Conservation (phyloP, 768 basidiomycete genomes). For the Russula sp. region DNA sequence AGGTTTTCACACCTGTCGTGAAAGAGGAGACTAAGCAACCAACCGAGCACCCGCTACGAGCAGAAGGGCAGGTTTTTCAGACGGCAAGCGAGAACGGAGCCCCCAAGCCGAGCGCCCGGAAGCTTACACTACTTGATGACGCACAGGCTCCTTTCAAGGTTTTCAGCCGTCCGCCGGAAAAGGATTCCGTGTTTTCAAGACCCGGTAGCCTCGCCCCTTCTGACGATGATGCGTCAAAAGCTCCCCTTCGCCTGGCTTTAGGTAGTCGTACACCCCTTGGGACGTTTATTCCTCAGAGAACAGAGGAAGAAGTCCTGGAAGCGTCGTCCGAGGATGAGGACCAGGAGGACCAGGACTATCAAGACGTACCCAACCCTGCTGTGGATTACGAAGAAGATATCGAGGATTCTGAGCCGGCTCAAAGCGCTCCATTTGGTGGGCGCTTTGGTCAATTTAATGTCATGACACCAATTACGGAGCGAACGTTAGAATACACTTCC, state of each 20-base stretch:
- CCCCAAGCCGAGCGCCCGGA: conserved; percentile 9
- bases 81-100: not conserved
- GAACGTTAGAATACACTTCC: conserved; percentile 79
- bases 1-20: conserved; percentile 53
- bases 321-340: conserved; percentile 26
- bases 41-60: not conserved
- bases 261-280: conserved; percentile 26
- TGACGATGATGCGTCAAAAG: conserved; percentile 24
- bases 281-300: conserved; percentile 19
- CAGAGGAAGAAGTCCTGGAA: not conserved
- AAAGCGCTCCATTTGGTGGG: conserved; percentile 53
- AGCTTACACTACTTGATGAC: conserved; percentile 38
- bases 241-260: conserved; percentile 17
- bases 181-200: conserved; percentile 28
- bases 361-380: conserved; percentile 3
- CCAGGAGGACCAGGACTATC: conserved; percentile 28
- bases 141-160: conserved; percentile 47
- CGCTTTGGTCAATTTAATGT: conserved; percentile 81
- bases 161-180: conserved; percentile 61
- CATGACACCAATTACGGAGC: conserved; percentile 97
- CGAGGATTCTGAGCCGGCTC: conserved; percentile 27
- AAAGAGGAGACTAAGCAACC: conserved; percentile 14
- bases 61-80: conserved; percentile 6
- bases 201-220: conserved; percentile 37
- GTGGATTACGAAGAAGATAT: conserved; percentile 21